Conservation (phyloP, 106 monocot genomes). For the Dendrobium officinale region DNA sequence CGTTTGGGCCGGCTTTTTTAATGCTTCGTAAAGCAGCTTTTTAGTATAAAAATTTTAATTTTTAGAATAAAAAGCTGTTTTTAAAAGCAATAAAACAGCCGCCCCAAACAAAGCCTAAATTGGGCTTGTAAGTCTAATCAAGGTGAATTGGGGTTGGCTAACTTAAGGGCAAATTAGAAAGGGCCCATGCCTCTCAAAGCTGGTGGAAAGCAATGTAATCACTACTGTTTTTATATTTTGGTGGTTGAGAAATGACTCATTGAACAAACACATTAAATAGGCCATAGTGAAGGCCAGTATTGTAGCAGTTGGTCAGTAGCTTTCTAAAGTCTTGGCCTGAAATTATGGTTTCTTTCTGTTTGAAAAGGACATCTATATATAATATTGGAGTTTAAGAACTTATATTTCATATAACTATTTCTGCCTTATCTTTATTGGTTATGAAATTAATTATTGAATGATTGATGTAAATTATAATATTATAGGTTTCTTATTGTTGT, state of each 20-base stretch:
- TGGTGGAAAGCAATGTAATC: not conserved
- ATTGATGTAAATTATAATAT: no score
- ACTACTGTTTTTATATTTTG: not conserved
- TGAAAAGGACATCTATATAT: not conserved
- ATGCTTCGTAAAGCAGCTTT: no score
- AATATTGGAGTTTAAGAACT: not conserved
- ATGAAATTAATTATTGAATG: not conserved
- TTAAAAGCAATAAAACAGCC: no score
- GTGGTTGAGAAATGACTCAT: not conserved
- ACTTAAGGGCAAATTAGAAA: no score
- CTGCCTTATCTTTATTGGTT: not conserved
- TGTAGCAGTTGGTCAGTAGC: not conserved
- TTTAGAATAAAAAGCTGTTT: no score
- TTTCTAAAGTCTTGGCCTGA: not conserved
- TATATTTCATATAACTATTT: not conserved
- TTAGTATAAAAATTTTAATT: no score
- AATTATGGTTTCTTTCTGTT: not conserved
- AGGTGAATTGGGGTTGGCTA: no score
- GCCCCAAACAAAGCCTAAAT: no score
- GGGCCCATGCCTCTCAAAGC: no score
- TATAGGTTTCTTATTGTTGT: no score
- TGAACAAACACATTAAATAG: not conserved
- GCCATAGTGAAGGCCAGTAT: not conserved
- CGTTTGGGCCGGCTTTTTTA: no score
- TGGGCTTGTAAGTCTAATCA: no score